Evolutionary conservation across 768 basidiomycete species (phyloP).

Genomic region (Hygrophorus pudorinus): DNA sequence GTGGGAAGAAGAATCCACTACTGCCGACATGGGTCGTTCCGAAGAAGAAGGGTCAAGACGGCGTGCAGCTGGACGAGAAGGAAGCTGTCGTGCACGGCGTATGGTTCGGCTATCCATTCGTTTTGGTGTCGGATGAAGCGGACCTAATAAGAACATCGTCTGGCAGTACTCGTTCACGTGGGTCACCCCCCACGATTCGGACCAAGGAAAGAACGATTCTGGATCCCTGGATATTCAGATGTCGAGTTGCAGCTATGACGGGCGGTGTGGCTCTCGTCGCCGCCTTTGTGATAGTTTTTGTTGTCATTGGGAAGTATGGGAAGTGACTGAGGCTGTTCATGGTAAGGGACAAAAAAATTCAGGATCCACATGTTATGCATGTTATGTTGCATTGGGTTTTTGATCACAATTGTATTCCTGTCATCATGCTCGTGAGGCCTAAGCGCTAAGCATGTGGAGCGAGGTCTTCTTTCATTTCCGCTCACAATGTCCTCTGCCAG

Average conservation of each 20-base stretch:
- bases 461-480: too few relatives aligned
- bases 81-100: slow-evolving; percentile 35
- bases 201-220: slow-evolving; percentile 34
- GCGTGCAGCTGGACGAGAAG: slow-evolving; percentile 12
- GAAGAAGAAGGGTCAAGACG: slow-evolving; percentile 7
- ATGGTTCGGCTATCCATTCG: slow-evolving; percentile 50
- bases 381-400: too few relatives aligned
- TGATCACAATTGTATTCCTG: too few relatives aligned
- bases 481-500: too few relatives aligned
- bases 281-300: slow-evolving; percentile 1
- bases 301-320: slow-evolving; percentile 3
- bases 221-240: slow-evolving; percentile 52
- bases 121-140: slow-evolving; percentile 36
- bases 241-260: slow-evolving; percentile 31
- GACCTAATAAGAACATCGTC: slow-evolving; percentile 18
- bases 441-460: too few relatives aligned
- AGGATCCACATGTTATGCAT: too few relatives aligned
- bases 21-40: slow-evolving; percentile 31
- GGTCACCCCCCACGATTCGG: slow-evolving; percentile 23
- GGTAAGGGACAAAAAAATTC: too few relatives aligned
- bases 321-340: too few relatives aligned
- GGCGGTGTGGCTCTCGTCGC: not conserved
- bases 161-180: slow-evolving; percentile 9
- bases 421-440: too few relatives aligned
- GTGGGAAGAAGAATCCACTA: slow-evolving; percentile 7